Conservation (phyloP, 1,284 basidiomycete genomes). For the Sporisorium iseilematis-ciliati region DNA sequence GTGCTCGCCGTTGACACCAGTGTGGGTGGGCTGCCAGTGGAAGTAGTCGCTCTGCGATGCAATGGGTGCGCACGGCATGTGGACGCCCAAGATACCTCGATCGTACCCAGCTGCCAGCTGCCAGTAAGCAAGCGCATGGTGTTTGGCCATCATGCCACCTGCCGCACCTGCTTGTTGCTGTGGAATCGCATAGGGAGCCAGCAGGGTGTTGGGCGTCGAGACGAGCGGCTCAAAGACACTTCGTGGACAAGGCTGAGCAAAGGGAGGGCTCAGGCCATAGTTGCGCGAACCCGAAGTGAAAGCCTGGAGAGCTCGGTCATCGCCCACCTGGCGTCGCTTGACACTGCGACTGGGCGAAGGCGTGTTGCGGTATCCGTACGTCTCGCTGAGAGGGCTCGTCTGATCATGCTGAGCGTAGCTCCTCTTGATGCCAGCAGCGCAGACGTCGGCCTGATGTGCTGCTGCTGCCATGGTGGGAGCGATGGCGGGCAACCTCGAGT, state of each 20-base stretch:
- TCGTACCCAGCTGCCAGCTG: conserved; percentile 51
- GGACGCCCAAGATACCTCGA: conserved; percentile 51
- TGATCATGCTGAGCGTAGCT: conserved; percentile 29
- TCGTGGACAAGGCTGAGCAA: conserved; percentile 46
- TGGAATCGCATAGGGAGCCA: conserved; percentile 45
- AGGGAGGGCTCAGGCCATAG: conserved; percentile 47
- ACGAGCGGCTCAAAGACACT: conserved; percentile 53
- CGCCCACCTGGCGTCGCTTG: conserved; percentile 39
- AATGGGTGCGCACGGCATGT: conserved; percentile 42
- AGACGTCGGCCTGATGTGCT: conserved; percentile 14
- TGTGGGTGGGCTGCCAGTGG: conserved; percentile 33
- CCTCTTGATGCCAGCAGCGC: conserved; percentile 35
- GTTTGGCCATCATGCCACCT: conserved; percentile 25
- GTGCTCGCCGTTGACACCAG: conserved; percentile 6
- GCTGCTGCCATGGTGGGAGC: conserved; percentile 3
- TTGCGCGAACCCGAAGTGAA: conserved; percentile 28
- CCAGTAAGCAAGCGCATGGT: conserved; percentile 52
- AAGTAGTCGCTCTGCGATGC: conserved; percentile 39
- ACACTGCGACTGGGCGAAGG: conserved; percentile 39
- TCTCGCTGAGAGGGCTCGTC: conserved; percentile 36
- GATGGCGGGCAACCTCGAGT: conserved; percentile 16
- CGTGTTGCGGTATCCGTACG: conserved; percentile 27
- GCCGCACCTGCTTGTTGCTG: conserved; percentile 26
- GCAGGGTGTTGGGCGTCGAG: conserved; percentile 53
- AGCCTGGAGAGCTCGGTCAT: conserved; percentile 24